Evolutionary conservation across 2,329 filamentous ascomycete genomes (phyloP).

Genomic region (Claviceps sp.): DNA sequence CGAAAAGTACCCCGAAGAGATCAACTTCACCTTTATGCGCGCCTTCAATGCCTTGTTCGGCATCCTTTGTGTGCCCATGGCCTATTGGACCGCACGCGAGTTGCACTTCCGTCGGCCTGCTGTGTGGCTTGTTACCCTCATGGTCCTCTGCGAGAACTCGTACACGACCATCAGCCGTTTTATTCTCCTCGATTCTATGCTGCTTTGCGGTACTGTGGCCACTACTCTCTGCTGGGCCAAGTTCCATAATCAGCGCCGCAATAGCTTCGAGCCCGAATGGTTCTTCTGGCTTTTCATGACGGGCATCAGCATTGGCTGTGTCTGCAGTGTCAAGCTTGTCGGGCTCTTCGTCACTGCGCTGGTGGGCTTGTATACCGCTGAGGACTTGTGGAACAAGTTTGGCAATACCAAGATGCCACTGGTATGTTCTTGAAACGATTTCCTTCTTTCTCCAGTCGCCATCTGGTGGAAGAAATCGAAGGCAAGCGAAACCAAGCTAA

Average conservation of each 20-base stretch:
- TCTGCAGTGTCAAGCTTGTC: constrained; percentile 97
- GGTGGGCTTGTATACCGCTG: constrained; percentile 87
- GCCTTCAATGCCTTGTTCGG: constrained; percentile 94
- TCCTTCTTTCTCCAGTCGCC: background rate
- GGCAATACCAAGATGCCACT: constrained; percentile 85
- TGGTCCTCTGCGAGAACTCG: constrained; percentile 98
- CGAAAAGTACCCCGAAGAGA: constrained; percentile 81
- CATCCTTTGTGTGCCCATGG: constrained; percentile 80
- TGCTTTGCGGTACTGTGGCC: constrained; percentile 95
- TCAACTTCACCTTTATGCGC: constrained; percentile 98
- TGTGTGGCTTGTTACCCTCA: constrained; percentile 89
- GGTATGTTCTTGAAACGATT: constrained; percentile 29
- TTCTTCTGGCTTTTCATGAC: constrained; percentile 89
- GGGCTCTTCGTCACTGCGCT: constrained; percentile 91
- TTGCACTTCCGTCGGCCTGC: constrained; percentile 74
- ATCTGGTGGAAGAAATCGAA: background rate
- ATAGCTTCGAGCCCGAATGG: constrained; percentile 85
- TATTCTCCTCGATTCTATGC: constrained; percentile 96
- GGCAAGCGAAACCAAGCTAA: background rate
- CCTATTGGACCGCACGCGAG: constrained; percentile 89
- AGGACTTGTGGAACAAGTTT: constrained; percentile 98
- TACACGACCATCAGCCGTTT: constrained; percentile 98
- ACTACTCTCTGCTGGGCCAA: constrained; percentile 95
- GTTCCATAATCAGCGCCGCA: constrained; percentile 77
- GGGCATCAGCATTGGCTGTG: constrained; percentile 90